Base-by-base conservation (phyloP, 768 basidiomycete species). In the Wakefieldia striispora region DNA sequence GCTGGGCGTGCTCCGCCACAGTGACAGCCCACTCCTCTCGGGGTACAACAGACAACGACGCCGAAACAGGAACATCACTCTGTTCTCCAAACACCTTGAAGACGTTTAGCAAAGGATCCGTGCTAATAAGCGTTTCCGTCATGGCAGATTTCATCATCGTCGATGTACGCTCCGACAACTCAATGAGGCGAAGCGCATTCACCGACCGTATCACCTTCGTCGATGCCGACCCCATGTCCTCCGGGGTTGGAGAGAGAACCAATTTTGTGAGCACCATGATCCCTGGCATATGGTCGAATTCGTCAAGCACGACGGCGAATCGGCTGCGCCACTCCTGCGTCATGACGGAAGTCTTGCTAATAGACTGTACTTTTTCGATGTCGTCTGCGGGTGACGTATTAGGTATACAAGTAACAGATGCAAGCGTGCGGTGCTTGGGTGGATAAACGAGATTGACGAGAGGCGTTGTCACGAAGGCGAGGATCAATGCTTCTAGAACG, bases 181-280 rank as follows among this genome's bases (percentile, higher is more conserved):
- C 94, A 53, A 97, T 86, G 13, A 97, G 77, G 6, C 94, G 85
- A 6, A 97, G 74, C 0, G 92, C 92, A 41, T 88, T 83, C 8
- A 87, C 63, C 16, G 66, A 67, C 16, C 61, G 56, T 3, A 62
- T 59, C 16, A 49, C 29, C 33, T 56, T 65, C 10, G 64, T 54
- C 7, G 42, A n/a, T 31, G 43, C 20, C 16, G 61, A 54, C 20
- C 20, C 31, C 19, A 37, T 27, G 29, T 46, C 50, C 1, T 44
- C 47, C 7, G 40, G 36, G 13, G 16, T 5, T 0, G 69, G 63
- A 1, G 75, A 67, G 27, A 84, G 84, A 35, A 97, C 73, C 47
- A 97, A 81, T 61, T 95, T 88, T 0, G 89, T 82, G 47, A 99
- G 72, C 1, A 90, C 81, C 92, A 99, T 95, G 68, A 91, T 83